Conservation (phyloP, 169 alveolate species). For the Plasmodium falciparum region DNA sequence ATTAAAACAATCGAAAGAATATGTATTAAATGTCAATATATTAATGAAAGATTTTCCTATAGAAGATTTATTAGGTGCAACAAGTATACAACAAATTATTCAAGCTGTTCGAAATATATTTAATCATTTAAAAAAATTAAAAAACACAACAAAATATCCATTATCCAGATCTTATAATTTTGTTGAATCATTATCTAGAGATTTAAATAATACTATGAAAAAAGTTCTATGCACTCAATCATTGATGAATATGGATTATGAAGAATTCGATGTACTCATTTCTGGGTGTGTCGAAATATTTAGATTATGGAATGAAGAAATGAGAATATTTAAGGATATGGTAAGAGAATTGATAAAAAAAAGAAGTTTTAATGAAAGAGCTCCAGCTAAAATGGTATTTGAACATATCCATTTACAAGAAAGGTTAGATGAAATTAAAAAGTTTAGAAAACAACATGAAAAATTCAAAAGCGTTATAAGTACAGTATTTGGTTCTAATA, state of each 20-base stretch:
- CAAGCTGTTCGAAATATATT: constrained; percentile 93
- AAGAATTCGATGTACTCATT: constrained; percentile 88
- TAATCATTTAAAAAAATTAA: constrained; percentile 92
- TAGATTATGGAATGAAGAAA: constrained; percentile 95
- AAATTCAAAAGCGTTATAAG: constrained; percentile 92
- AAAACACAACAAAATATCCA: constrained; percentile 92
- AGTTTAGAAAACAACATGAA: constrained; percentile 94
- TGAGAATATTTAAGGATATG: constrained; percentile 91
- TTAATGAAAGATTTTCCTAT: constrained; percentile 97
- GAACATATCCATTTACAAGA: constrained; percentile 90
- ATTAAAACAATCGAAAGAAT: constrained; percentile 91
- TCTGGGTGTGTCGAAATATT: constrained; percentile 91
- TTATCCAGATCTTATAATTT: constrained; percentile 91
- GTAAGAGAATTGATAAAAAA: constrained; percentile 89
- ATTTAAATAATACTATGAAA: constrained; percentile 80
- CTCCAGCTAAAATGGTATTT: constrained; percentile 89
- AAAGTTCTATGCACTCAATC: constrained; percentile 77
- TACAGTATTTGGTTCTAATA: constrained; percentile 81
- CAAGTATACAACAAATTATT: constrained; percentile 89
- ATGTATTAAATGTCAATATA: constrained; percentile 91
- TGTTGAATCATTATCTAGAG: constrained; percentile 95
- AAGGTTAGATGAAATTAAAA: constrained; percentile 92
- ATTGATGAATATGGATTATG: constrained; percentile 90
- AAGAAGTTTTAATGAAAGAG: constrained; percentile 90
- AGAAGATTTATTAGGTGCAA: constrained; percentile 93